Base-by-base conservation (phyloP, 2,329 filamentous ascomycete genomes). In the Aspergillus neoniger region DNA sequence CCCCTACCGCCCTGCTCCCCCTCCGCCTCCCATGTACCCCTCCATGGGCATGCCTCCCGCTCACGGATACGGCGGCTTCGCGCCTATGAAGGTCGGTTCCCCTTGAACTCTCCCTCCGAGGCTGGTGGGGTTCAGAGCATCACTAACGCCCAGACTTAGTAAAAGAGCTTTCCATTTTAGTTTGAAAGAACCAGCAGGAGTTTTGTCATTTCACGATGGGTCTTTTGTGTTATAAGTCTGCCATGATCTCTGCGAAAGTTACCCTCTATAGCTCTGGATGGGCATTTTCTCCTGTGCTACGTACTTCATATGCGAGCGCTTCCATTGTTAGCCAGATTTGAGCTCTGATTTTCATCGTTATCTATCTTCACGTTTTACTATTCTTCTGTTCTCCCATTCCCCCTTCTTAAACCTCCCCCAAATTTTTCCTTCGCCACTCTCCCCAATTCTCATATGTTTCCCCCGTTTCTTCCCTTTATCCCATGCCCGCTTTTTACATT, bases 1-100 rank as follows among this genome's bases (percentile, higher is more conserved):
- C 69, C 95, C 95, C 61, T 98, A 99, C 81, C 91, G 95, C 66
- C 95, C 95, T 64, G 95, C 95, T 54, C 95, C 95, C 63, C 73
- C 73, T 38, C 88, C 89, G 47, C 89, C 88, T 69, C 88, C 88
- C 39, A 88, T 90, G 73, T 91, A 88, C 76, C 87, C 87, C 58
- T 83, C 84, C 64, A 89, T 89, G 86, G 86, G 86, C 67, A 88
- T 88, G 82, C 84, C 85, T 64, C 86, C 86, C 23, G 79, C 82
- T 68, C 82, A 88, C 75, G 84, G 84, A 60, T 88, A 87, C 72
- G 76, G 76, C 64, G 86, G 85, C 73, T 89, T 86, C 79, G 85
- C 85, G 72, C 86, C 86, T 62, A 86, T 88, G 85, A 88, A 88
- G 84, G 86, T 87, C 76, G 69, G 78, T 76, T 39, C 44, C 44